phyloP scores from a whole-genome alignment of 352 stramenopile species.

The Phytophthora idaei region DNA sequence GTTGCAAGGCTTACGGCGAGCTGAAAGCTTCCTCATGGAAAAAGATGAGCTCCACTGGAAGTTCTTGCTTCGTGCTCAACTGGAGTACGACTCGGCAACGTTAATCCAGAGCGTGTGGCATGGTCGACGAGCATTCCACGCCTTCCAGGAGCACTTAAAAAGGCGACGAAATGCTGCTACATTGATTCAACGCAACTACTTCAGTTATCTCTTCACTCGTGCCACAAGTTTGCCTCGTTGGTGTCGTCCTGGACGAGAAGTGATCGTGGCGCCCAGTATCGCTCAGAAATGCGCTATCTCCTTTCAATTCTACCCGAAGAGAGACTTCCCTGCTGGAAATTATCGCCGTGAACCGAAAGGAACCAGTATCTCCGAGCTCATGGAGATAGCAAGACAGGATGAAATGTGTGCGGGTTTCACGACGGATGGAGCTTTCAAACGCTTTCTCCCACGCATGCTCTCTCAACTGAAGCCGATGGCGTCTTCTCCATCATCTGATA shows the following conservation, averaged over 20 bases:
- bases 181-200: constrained; percentile 75
- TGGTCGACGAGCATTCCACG: constrained; percentile 31
- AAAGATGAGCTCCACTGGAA: constrained; percentile 64
- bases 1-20: constrained; percentile 52
- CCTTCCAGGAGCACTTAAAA: constrained; percentile 39
- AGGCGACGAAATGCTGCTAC: constrained; percentile 43
- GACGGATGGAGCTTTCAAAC: constrained; percentile 75
- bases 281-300: constrained; percentile 66
- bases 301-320: constrained; percentile 81
- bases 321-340: constrained; percentile 77
- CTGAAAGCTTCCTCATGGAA: constrained; percentile 71
- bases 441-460: constrained; percentile 75
- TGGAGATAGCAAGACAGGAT: constrained; percentile 67
- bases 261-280: constrained; percentile 65
- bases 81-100: constrained; percentile 51
- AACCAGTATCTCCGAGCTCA: constrained; percentile 45
- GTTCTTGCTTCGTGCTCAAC: constrained; percentile 50
- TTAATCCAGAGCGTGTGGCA: constrained; percentile 52
- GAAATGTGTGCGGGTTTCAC: constrained; percentile 75
- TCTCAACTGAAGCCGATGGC: constrained; percentile 71
- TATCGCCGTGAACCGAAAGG: constrained; percentile 50
- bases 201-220: constrained; percentile 70
- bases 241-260: constrained; percentile 69
- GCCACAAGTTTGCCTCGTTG: constrained; percentile 58
- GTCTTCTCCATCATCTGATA: constrained; percentile 1